These are phyloP conservation scores for Taphrina confusa DNA, from an alignment of 1,139 yeast species.

Conservation along the genomic window DNA sequence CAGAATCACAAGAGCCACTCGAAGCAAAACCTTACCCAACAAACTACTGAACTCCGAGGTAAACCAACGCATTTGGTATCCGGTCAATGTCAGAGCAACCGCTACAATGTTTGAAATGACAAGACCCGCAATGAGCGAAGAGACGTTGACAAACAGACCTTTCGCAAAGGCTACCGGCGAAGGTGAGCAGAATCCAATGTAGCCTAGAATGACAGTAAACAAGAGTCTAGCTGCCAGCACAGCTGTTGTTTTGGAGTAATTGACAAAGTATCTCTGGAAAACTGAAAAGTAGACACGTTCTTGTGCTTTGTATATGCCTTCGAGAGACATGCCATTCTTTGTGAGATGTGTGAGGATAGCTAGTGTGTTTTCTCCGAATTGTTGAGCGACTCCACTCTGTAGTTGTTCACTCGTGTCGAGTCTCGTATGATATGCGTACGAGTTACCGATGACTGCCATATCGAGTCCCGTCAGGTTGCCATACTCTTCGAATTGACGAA, in stretches of 20 bases:
- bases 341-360: conserved; percentile 33
- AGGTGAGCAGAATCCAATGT: conserved; percentile 20
- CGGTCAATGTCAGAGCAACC: conserved; percentile 1
- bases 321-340: conserved; percentile 14
- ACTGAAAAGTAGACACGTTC: conserved; percentile 34
- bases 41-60: conserved; percentile 17
- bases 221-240: conserved; percentile 17
- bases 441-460: conserved; percentile 35
- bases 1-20: neutral
- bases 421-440: conserved; percentile 34
- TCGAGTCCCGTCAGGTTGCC: conserved; percentile 37
- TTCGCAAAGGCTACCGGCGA: neutral
- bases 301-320: conserved; percentile 7
- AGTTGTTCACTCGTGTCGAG: conserved; percentile 26
- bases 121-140: conserved; percentile 15
- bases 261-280: conserved; percentile 28
- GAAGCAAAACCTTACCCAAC: neutral
- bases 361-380: conserved; percentile 35
- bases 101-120: conserved; percentile 23
- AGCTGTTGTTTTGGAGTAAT: conserved; percentile 15
- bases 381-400: conserved; percentile 33
- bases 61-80: conserved; percentile 24
- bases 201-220: conserved; percentile 29
- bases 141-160: conserved; percentile 11
- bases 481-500: conserved; percentile 35